These are phyloP conservation scores for Chromosphaera perkinsii DNA, from an alignment of 208 protist genomes.

Conservation along the genomic window DNA sequence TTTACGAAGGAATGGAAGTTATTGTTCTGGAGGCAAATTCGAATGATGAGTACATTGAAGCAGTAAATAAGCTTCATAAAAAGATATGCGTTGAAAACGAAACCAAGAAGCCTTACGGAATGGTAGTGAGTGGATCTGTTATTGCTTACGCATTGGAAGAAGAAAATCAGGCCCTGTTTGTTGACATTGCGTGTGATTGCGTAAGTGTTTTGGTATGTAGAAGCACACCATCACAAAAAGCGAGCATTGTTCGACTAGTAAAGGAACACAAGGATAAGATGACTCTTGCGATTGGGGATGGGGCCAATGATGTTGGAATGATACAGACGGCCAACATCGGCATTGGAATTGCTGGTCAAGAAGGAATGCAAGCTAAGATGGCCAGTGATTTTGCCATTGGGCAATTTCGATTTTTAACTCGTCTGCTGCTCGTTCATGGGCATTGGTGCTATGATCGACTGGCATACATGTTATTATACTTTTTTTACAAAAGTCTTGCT, in stretches of 20 bases:
- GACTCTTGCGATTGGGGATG: slow-evolving; percentile 53
- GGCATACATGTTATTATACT: slow-evolving; percentile 76
- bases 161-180: slow-evolving; percentile 14
- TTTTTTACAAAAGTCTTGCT: slow-evolving; percentile 85
- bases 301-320: slow-evolving; percentile 79
- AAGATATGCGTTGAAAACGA: too few species aligned
- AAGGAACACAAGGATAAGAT: slow-evolving; percentile 11
- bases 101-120: slow-evolving; percentile 17
- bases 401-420: slow-evolving; percentile 80
- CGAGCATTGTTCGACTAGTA: slow-evolving; percentile 68
- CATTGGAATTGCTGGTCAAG: slow-evolving; percentile 82
- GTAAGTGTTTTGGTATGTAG: slow-evolving; percentile 67
- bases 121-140: slow-evolving; percentile 36
- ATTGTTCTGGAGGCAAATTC: not conserved
- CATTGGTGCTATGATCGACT: slow-evolving; percentile 82
- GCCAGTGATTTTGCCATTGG: slow-evolving; percentile 38
- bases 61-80: not conserved
- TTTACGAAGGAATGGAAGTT: not conserved
- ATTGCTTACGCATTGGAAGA: slow-evolving; percentile 39
- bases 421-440: slow-evolving; percentile 85
- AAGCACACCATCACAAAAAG: slow-evolving; percentile 77
- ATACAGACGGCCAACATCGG: slow-evolving; percentile 82
- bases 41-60: not conserved
- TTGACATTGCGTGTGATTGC: slow-evolving; percentile 14
- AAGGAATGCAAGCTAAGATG: slow-evolving; percentile 72